Percentiles rank a stretch among this genome's conserved stretches.
Conservation (phyloP, 257 asterid genomes). For the Buddleja alternifolia region DNA sequence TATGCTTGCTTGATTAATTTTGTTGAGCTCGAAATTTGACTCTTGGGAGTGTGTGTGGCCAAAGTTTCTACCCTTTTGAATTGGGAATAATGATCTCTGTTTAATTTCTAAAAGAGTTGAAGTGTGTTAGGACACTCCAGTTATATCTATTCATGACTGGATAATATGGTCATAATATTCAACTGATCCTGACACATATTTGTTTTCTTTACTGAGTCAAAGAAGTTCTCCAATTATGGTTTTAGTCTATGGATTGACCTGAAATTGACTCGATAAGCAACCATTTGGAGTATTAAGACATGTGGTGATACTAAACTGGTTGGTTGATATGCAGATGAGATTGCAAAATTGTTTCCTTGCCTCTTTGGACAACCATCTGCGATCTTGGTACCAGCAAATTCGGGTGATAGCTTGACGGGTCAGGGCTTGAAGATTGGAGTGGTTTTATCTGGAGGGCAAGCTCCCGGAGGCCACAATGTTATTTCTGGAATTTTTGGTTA, state of each 20-base stretch:
- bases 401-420: conserved; percentile 35
- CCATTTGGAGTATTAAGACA: not conserved
- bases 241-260: not conserved
- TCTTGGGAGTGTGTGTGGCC: not conserved
- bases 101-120: not conserved
- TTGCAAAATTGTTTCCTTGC: conserved; percentile 82
- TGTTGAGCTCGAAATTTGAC: not conserved
- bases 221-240: conserved; percentile 6
- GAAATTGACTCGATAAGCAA: conserved; percentile 17
- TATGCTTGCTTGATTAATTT: conserved; percentile 3
- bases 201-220: not conserved
- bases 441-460: conserved; percentile 98
- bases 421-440: conserved; percentile 79
- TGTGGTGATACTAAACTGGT: conserved; percentile 11
- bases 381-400: conserved; percentile 63
- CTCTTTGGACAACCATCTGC: conserved; percentile 94
- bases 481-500: conserved; percentile 92
- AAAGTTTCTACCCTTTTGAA: not conserved
- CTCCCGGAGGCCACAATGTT: conserved; percentile 99
- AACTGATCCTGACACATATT: conserved; percentile 4
- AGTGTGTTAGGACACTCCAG: not conserved
- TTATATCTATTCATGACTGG: not conserved
- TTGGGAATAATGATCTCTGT: conserved; percentile 1
- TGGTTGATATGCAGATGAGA: conserved; percentile 67
- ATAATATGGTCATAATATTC: not conserved